These are phyloP conservation scores for Puccinia sorghi DNA, from an alignment of 1,284 basidiomycete genomes.

Conservation along the genomic window DNA sequence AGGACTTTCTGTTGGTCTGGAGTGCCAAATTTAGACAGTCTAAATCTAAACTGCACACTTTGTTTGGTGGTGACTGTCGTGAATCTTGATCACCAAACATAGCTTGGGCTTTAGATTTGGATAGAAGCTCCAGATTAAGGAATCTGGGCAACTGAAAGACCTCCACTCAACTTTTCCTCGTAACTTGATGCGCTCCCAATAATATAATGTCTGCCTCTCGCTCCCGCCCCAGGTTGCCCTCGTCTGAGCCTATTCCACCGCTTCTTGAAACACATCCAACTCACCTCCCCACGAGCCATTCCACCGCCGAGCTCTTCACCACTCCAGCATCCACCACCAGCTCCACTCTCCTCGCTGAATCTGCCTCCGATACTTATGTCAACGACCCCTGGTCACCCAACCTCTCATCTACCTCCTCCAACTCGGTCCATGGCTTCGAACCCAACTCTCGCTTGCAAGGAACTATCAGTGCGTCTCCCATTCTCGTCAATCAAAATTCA, in stretches of 20 bases:
- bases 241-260: neutral
- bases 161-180: too few species aligned
- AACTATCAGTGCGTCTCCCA: neutral
- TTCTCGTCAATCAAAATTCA: neutral
- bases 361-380: slow-evolving; percentile 24
- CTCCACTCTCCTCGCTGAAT: slow-evolving; percentile 9
- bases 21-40: too few species aligned
- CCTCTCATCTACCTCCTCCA: neutral
- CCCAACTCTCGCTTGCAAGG: slow-evolving; percentile 12
- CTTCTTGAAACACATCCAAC: neutral
- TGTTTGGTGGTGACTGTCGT: too few species aligned
- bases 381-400: slow-evolving; percentile 43
- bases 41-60: too few species aligned
- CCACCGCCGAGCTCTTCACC: slow-evolving; percentile 31
- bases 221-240: neutral
- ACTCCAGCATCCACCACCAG: slow-evolving; percentile 12
- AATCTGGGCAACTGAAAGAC: too few species aligned
- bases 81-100: too few species aligned
- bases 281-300: slow-evolving; percentile 10
- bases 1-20: too few species aligned
- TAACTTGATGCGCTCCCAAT: neutral
- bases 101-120: too few species aligned
- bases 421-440: slow-evolving; percentile 7
- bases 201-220: neutral
- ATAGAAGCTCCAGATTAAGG: too few species aligned